A percentile compares a stretch with the other conserved stretches of the same genome.
These are phyloP conservation scores for Beauveria asiatica DNA, from an alignment of 2,329 filamentous ascomycete species.

Conservation along the genomic window DNA sequence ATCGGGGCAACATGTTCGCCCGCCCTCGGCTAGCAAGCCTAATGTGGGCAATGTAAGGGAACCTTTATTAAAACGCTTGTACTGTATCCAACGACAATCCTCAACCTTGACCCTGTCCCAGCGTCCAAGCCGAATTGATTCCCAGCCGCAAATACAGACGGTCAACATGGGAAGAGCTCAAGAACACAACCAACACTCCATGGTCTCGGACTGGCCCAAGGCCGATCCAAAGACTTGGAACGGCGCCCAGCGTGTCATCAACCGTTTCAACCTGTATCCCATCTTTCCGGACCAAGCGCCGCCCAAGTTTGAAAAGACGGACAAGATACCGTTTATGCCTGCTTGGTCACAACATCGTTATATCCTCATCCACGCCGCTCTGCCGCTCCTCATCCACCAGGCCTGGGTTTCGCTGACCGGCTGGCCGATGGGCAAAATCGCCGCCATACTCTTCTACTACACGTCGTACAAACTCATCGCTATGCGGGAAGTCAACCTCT, in stretches of 20 bases:
- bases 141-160: neutral
- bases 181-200: conserved; percentile 14
- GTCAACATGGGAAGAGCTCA: conserved; percentile 5
- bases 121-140: too few relatives aligned
- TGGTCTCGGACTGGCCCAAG: conserved; percentile 16
- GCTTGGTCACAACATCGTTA: conserved; percentile 22
- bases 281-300: conserved; percentile 11
- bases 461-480: conserved; percentile 22
- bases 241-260: conserved; percentile 12
- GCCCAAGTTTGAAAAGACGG: conserved; percentile 24
- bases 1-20: neutral
- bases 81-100: neutral
- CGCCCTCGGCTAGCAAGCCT: neutral
- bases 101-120: neutral
- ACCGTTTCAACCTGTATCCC: conserved; percentile 14
- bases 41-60: conserved; percentile 33
- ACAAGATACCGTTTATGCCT: conserved; percentile 22
- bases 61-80: neutral
- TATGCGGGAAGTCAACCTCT: conserved; percentile 20
- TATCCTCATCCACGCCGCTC: conserved; percentile 22
- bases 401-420: conserved; percentile 11
- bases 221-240: conserved; percentile 14
- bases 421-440: conserved; percentile 5
- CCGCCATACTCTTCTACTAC: conserved; percentile 19
- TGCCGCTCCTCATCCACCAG: conserved; percentile 19